Conservation (phyloP, 495 filamentous ascomycete species). For the Aspergillus indologenus region DNA sequence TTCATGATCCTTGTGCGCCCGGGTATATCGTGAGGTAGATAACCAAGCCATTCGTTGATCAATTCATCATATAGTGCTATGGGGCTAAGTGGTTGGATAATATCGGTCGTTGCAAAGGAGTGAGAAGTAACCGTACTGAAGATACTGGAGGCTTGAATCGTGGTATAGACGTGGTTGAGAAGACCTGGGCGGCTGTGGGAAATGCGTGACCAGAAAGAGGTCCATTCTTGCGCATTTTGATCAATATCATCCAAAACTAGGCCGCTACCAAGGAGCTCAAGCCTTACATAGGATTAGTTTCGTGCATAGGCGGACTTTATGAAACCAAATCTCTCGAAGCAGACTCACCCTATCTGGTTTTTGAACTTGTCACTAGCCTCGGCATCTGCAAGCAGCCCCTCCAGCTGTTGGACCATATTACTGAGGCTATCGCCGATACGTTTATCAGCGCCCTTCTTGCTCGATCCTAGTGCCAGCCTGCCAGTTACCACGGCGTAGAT, state of each 20-base stretch:
- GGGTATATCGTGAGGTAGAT: slow-evolving; percentile 33
- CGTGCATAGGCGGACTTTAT: background rate
- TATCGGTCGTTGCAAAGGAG: slow-evolving; percentile 1
- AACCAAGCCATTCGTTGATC: slow-evolving; percentile 39
- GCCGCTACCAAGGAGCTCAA: slow-evolving; percentile 28
- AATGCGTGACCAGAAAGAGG: slow-evolving; percentile 21
- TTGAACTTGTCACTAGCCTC: background rate
- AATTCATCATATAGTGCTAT: slow-evolving; percentile 38
- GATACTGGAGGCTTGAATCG: background rate
- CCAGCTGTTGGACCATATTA: slow-evolving; percentile 17
- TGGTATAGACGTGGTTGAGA: background rate
- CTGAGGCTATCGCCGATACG: slow-evolving; percentile 16
- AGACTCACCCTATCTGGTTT: slow-evolving; percentile 27
- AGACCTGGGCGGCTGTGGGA: background rate
- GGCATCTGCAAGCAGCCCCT: slow-evolving; percentile 6
- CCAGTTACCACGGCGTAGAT: slow-evolving; percentile 30
- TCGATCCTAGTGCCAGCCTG: slow-evolving; percentile 3
- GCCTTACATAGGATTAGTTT: slow-evolving; percentile 18
- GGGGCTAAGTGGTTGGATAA: slow-evolving; percentile 18
- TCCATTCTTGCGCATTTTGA: slow-evolving; percentile 26
- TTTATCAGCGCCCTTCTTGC: background rate
- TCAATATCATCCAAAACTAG: slow-evolving; percentile 35
- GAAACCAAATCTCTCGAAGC: background rate
- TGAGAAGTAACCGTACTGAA: slow-evolving; percentile 13
- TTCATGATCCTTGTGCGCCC: slow-evolving; percentile 37